Base-by-base conservation (phyloP, 495 filamentous ascomycete genomes). In the Clohesyomyces aquaticus region DNA sequence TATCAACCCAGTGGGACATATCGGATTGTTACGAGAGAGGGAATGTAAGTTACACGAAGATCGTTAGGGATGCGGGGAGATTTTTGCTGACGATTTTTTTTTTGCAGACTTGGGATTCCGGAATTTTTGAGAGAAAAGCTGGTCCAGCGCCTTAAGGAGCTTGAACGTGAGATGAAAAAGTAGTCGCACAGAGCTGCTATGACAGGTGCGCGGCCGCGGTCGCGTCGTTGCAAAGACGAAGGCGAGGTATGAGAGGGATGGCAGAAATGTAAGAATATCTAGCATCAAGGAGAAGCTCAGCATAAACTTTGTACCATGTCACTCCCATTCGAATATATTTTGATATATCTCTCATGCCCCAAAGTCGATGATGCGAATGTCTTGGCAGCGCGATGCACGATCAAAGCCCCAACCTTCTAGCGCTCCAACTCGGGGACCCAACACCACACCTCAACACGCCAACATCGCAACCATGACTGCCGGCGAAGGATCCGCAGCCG, bases 1-100 rank as follows among this genome's bases (percentile, higher is more conserved):
- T 89, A 83, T 69, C 82, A 90, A 75, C 67, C 77, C 25, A 88
- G 85, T 65, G 84, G 85, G 16, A 88, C 85, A 14, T 91, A 90
- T 75, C 80, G 88, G 38, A 77, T 90, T 25, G 67, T 88, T 53
- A 90, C 88, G 4, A 81, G 83, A 28, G 81, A 89, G 72, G 88
- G 88, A 50, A 84, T 90, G 85, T 88, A 68, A 84, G 86, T 81
- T 29, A 1, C 2, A 25, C 42, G 9, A 29, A 18, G 22, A 26
- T 11, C 22, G 35, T 21, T 42, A 14, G 61, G 43, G 32, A 35
- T 29, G 26, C 18, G 21, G 16, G n/a, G 16, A 41, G 2, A 21
- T 46, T 10, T 22, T 35, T 25, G 22, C 32, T 42, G 27, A 46
- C 51, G 54, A 65, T 6, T 14, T 38, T 6, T 6, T n/a, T 25